phyloP scores from a whole-genome alignment of 2,329 filamentous ascomycete species.

The Neofusicoccum ribis region DNA sequence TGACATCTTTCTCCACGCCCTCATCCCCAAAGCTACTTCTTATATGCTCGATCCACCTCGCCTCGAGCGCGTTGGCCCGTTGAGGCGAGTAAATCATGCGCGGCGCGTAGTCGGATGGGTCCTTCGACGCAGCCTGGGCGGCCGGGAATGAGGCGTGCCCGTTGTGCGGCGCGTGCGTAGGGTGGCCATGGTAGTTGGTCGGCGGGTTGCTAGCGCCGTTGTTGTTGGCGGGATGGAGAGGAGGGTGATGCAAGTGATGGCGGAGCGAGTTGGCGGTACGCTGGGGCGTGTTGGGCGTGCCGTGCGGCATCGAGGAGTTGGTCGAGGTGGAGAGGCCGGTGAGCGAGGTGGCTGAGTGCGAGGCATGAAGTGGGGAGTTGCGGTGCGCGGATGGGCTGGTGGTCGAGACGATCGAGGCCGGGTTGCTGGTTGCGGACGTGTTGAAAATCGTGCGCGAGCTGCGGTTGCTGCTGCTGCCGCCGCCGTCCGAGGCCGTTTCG shows the following conservation, averaged over 20 bases:
- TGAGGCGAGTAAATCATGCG: conserved; percentile 69
- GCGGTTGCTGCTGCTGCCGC: conserved; percentile 36
- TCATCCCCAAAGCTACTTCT: conserved; percentile 33
- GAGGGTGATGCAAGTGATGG: neutral
- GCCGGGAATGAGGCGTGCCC: conserved; percentile 1
- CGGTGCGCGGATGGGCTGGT: conserved; percentile 25
- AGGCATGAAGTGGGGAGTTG: conserved; percentile 35
- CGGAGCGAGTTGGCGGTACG: conserved; percentile 21
- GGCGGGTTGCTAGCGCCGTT: neutral
- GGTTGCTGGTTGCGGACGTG: conserved; percentile 7
- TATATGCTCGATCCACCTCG: conserved; percentile 61
- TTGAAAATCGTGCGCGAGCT: conserved; percentile 31
- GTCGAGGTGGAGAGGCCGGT: conserved; percentile 3
- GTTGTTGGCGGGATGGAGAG: neutral
- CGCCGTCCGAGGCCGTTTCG: conserved; percentile 29
- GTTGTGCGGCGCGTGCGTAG: conserved; percentile 17
- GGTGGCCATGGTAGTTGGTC: conserved; percentile 23
- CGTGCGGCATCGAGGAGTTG: conserved; percentile 6
- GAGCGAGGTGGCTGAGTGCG: conserved; percentile 20
- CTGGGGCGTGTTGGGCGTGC: conserved; percentile 15
- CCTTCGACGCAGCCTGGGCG: neutral
- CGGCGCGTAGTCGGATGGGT: conserved; percentile 30
- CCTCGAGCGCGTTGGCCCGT: conserved; percentile 75
- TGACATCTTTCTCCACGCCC: conserved; percentile 46
- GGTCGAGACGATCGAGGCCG: conserved; percentile 21